These are phyloP conservation scores for Schizochytrium sp. DNA, from an alignment of 108 stramenopile genomes.

Conservation along the genomic window DNA sequence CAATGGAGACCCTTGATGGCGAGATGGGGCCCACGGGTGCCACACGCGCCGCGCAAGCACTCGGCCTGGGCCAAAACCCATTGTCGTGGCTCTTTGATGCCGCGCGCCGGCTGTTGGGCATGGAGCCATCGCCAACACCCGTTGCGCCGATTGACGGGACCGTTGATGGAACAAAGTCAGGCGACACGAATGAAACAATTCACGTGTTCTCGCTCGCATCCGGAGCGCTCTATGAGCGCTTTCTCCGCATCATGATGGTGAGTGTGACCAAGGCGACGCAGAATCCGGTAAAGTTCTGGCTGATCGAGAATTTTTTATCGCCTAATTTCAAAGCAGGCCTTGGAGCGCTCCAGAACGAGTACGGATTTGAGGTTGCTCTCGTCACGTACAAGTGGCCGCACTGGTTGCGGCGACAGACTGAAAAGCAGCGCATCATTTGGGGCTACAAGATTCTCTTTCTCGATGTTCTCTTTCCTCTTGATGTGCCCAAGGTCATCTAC, in stretches of 20 bases:
- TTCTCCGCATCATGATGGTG: conserved; percentile 98
- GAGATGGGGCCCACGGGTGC: no score
- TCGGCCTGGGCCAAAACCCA: no score
- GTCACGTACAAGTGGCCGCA: conserved; percentile 98
- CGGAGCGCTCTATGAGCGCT: conserved; percentile 91
- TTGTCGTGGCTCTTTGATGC: no score
- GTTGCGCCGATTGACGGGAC: no score
- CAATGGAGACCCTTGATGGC: conserved; percentile 20
- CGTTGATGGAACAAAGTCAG: no score
- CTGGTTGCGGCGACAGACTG: conserved; percentile 89
- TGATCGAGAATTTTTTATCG: conserved; percentile 84
- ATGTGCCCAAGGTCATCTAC: conserved; percentile 87
- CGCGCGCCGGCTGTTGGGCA: no score
- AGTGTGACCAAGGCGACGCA: conserved; percentile 84
- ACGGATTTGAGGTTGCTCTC: conserved; percentile 42
- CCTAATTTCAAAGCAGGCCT: conserved; percentile 84
- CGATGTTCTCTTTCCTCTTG: conserved; percentile 94
- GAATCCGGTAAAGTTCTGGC: conserved; percentile 93
- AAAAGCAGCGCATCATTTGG: conserved; percentile 99
- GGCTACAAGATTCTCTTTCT: conserved; percentile 99
- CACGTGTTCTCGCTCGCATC: conserved; percentile 95
- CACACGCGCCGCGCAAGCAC: no score
- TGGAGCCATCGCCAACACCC: no score
- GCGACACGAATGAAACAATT: conserved; percentile 58
- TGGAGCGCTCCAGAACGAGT: conserved; percentile 61